Conservation (phyloP, 192 early-diverging fungal genomes). For the Neocallimastix lanati region DNA sequence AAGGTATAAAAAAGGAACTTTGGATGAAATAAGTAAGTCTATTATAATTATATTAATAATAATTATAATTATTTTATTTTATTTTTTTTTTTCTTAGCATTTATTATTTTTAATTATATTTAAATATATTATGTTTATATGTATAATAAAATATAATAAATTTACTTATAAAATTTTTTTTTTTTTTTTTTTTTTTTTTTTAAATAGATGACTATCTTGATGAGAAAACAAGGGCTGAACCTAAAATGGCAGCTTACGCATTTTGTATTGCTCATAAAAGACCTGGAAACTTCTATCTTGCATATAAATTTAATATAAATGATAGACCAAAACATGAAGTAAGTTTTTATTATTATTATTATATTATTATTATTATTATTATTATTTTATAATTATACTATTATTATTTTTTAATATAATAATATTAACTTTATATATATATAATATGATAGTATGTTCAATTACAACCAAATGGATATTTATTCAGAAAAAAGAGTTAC, state of each 20-base stretch:
- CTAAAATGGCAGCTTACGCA: too few relatives aligned
- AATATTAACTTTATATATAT: too few relatives aligned
- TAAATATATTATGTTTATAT: too few relatives aligned
- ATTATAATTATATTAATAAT: too few relatives aligned
- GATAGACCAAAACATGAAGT: constrained; percentile 34
- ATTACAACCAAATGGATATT: constrained; percentile 58
- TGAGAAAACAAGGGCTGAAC: too few relatives aligned
- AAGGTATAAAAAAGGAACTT: constrained; percentile 55
- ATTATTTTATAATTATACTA: constrained; percentile 36
- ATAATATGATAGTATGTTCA: constrained; percentile 33
- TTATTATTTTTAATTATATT: too few relatives aligned
- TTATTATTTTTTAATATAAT: too few relatives aligned
- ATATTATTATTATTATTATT: constrained; percentile 42
- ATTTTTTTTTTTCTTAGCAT: too few relatives aligned
- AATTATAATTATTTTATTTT: too few relatives aligned
- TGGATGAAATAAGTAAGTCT: constrained; percentile 36
- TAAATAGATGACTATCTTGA: neutral
- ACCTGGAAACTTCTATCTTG: constrained; percentile 10
- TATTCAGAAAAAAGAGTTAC: constrained; percentile 47
- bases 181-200: too few relatives aligned
- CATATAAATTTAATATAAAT: constrained; percentile 19
- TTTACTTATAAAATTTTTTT: too few relatives aligned
- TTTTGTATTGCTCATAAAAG: constrained; percentile 1
- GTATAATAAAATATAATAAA: too few relatives aligned
- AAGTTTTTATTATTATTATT: constrained; percentile 52